Base-by-base conservation (phyloP, 2,329 filamentous ascomycete genomes). In the Stagonosporopsis cucurbitacearum region DNA sequence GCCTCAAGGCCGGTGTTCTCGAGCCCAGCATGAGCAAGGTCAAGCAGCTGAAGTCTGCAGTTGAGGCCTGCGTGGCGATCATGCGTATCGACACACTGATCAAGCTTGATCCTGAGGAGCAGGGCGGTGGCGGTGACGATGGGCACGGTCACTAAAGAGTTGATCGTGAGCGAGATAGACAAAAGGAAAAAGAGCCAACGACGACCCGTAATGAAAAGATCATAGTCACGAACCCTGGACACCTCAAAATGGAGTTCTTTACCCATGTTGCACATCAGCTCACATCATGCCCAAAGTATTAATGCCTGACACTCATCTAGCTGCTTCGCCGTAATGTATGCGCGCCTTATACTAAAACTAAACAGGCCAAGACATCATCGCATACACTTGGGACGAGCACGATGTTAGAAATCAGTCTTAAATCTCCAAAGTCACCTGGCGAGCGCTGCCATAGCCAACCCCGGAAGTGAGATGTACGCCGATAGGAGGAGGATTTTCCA, bases 71-170 rank as follows among this genome's bases (percentile, higher is more conserved):
- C 78, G 96, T 99, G 78, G 91, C 92, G 73, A 98, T 99, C 76
- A 98, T 99, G 95, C 87, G 95, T 72, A 99, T 99, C 75, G 95
- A 99, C 81, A 98, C 95, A 64, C 84, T 99, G 79, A 98, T 99
- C 80, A 96, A 96, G 83, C 81, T 99, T 77, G 95, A 99, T 82
- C 93, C 93, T 17, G 92, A 97, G 82, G 85, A 88, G 81, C 84
- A 85, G 73, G 82, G 80, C 36, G 82, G 80, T 36, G 85, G 87
- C 71, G 86, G 86, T 65, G 90, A 96, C 79, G 91, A 95, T 71
- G 92, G 91, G 54, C 91, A 96, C 79, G 92, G 89, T 50, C 92
- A 96, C 80, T 95, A 72, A 60, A 57, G 17, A 45, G 41, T 43
- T 22, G 36, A 40, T 46, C 45, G 45, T 36, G 47, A 42, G 15